Evolutionary conservation across 768 basidiomycete species (phyloP).

Genomic region (Lentinula sp.): DNA sequence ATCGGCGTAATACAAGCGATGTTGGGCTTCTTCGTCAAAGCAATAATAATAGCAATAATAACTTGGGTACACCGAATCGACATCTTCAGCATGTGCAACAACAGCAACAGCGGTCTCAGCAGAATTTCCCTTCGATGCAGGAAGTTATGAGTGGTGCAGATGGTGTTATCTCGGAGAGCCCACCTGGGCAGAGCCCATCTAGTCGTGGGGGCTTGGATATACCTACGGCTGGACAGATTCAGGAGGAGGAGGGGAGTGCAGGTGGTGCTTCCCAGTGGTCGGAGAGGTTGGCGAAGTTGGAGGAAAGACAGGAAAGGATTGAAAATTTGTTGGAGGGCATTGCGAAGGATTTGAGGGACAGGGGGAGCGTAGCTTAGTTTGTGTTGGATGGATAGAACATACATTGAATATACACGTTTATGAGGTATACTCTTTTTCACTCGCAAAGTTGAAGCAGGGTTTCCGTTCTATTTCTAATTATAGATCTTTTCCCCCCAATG

Average conservation of each 20-base stretch:
- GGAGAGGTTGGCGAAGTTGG: constrained; percentile 28
- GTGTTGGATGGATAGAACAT: neutral
- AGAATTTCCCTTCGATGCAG: constrained; percentile 7
- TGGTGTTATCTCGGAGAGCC: constrained; percentile 15
- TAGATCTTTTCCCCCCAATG: neutral
- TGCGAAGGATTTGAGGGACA: neutral
- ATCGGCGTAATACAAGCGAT: constrained; percentile 14
- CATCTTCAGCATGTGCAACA: neutral
- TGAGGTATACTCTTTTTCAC: no score
- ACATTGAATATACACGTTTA: neutral
- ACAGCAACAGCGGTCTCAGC: neutral
- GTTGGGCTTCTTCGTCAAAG: constrained; percentile 10
- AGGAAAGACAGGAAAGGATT: constrained; percentile 40
- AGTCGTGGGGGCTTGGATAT: constrained; percentile 6
- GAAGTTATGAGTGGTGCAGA: constrained; percentile 13
- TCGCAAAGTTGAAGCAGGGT: no score
- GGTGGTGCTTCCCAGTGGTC: constrained; percentile 9
- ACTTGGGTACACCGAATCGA: constrained; percentile 4
- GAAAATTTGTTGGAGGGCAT: constrained; percentile 31
- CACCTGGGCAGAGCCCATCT: neutral
- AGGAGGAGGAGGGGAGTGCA: constrained; percentile 13
- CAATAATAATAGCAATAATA: neutral
- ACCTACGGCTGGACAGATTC: constrained; percentile 17
- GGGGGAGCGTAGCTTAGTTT: neutral
- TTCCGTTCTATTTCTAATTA: neutral